Evolutionary conservation across 495 filamentous ascomycete species (phyloP).

Genomic region (Neurospora sp.): DNA sequence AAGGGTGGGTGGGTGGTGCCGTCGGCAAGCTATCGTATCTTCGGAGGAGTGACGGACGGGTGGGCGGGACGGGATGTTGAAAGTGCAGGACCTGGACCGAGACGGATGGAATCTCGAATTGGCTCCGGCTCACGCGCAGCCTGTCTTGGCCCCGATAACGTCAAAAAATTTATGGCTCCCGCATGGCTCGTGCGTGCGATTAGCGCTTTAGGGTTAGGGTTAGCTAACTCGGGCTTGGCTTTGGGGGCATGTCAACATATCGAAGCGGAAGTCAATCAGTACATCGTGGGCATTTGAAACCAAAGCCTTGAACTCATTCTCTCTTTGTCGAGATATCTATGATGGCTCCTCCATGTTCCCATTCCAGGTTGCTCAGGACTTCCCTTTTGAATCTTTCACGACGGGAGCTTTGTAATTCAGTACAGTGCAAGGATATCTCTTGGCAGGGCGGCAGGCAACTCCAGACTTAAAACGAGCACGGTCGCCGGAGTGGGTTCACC

Average conservation of each 20-base stretch:
- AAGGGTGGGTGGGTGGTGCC: not conserved
- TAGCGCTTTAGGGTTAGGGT: too few species aligned
- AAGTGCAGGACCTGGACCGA: not conserved
- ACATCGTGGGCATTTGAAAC: not conserved
- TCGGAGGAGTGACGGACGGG: conserved; percentile 3
- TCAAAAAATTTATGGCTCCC: conserved; percentile 19
- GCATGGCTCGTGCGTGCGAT: conserved; percentile 3
- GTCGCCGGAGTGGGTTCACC: not conserved
- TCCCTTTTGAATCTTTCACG: not conserved
- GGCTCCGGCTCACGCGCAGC: conserved; percentile 6
- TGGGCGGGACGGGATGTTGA: not conserved
- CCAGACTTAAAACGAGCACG: not conserved
- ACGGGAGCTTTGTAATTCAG: not conserved
- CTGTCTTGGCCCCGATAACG: conserved; percentile 9
- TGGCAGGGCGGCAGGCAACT: not conserved
- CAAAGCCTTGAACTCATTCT: not conserved
- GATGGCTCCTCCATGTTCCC: not conserved
- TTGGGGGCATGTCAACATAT: not conserved
- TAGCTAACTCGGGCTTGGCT: not conserved
- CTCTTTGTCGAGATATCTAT: not conserved
- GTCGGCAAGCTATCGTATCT: conserved; percentile 1
- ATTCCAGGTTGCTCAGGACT: not conserved
- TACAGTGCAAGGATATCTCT: not conserved
- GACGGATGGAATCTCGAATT: conserved; percentile 3
- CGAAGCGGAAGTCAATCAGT: not conserved